These are phyloP conservation scores for Candida takata DNA, from an alignment of 805 yeast species.

Conservation along the genomic window DNA sequence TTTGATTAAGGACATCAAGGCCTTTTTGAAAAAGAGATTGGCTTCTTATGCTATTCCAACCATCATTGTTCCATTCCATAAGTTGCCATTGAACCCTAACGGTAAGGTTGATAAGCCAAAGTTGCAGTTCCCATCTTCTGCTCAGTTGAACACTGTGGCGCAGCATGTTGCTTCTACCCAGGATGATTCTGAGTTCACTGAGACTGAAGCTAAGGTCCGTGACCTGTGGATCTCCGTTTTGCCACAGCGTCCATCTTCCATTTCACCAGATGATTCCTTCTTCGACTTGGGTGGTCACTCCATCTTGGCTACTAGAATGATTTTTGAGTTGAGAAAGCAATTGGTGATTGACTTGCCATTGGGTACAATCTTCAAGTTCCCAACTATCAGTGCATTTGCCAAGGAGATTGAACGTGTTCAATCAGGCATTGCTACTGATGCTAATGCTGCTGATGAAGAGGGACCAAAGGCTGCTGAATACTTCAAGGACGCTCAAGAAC, in stretches of 20 bases:
- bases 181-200: conserved; percentile 49
- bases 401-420: conserved; percentile 55
- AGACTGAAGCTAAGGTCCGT: conserved; percentile 59
- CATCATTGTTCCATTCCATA: conserved; percentile 77
- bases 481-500: conserved; percentile 64
- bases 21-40: conserved; percentile 77
- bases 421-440: conserved; percentile 41
- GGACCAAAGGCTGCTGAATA: conserved; percentile 38
- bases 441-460: conserved; percentile 28
- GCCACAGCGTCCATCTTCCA: conserved; percentile 77
- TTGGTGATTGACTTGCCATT: conserved; percentile 78
- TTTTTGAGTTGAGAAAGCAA: conserved; percentile 78
- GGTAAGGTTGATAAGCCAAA: conserved; percentile 98
- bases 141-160: conserved; percentile 75
- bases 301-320: conserved; percentile 93
- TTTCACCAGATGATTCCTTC: conserved; percentile 78
- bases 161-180: conserved; percentile 35
- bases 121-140: conserved; percentile 88
- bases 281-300: conserved; percentile 98
- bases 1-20: conserved; percentile 72
- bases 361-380: conserved; percentile 83
- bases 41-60: conserved; percentile 94
- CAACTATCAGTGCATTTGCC: conserved; percentile 78
- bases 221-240: conserved; percentile 82
- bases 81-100: conserved; percentile 91